A percentile compares a stretch with the other conserved stretches of the same genome.
phyloP scores from a whole-genome alignment of 768 basidiomycete genomes.

The Panus rudis region DNA sequence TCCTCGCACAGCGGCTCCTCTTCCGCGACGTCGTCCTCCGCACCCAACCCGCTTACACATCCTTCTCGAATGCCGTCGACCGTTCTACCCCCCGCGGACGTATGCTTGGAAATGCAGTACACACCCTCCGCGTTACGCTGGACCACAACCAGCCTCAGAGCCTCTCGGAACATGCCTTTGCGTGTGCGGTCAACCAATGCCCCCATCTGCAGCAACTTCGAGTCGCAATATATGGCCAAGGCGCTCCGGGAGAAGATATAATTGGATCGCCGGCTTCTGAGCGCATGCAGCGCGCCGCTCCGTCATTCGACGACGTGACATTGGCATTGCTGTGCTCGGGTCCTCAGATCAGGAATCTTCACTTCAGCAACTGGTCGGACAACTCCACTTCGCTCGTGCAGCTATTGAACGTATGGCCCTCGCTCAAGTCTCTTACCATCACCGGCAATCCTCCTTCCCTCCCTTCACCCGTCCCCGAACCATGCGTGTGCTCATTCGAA shows the following conservation, averaged over 20 bases:
- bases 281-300: conserved; percentile 12
- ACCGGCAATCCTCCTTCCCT: conserved; percentile 51
- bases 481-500: conserved; percentile 41
- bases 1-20: conserved; percentile 55
- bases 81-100: conserved; percentile 40
- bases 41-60: conserved; percentile 43
- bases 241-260: conserved; percentile 42
- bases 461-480: conserved; percentile 33
- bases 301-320: conserved; percentile 30
- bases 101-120: conserved; percentile 46
- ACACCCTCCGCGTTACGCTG: conserved; percentile 46
- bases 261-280: conserved; percentile 29
- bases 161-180: conserved; percentile 51
- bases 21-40: conserved; percentile 52
- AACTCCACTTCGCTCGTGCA: conserved; percentile 49
- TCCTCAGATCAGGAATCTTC: conserved; percentile 46
- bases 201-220: conserved; percentile 50
- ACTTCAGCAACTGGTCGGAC: conserved; percentile 69
- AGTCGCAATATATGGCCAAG: conserved; percentile 54
- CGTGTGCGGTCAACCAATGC: conserved; percentile 49
- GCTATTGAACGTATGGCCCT: conserved; percentile 58
- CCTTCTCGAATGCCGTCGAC: conserved; percentile 48
- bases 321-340: conserved; percentile 46
- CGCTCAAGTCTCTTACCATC: conserved; percentile 40
- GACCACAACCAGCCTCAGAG: conserved; percentile 63